These are phyloP conservation scores for Aspergillus sparsus DNA, from an alignment of 495 filamentous ascomycete genomes.

Conservation along the genomic window DNA sequence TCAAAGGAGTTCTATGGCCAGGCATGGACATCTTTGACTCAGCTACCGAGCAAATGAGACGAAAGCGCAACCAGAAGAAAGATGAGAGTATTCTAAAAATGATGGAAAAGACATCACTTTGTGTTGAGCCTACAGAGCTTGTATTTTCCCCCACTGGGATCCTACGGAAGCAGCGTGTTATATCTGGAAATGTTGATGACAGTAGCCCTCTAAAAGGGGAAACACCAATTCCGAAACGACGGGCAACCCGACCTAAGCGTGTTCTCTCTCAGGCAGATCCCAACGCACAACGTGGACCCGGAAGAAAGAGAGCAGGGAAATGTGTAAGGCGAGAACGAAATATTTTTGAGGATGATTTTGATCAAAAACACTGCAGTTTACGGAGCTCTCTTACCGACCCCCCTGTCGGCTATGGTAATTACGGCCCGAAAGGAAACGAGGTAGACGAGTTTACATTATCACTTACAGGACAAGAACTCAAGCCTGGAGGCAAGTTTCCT, in stretches of 20 bases:
- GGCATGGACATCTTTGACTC: constrained; percentile 91
- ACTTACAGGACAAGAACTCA: constrained; percentile 23
- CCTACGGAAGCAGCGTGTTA: constrained; percentile 56
- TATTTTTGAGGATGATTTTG: not conserved
- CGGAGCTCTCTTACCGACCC: constrained; percentile 10
- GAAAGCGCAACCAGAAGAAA: constrained; percentile 86
- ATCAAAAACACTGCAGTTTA: not conserved
- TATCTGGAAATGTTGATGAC: constrained; percentile 57
- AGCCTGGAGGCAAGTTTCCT: constrained; percentile 29
- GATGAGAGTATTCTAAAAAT: constrained; percentile 65
- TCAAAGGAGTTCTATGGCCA: constrained; percentile 79
- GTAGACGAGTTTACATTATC: constrained; percentile 37
- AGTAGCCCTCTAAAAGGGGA: constrained; percentile 52
- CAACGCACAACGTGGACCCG: constrained; percentile 34
- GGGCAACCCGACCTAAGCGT: constrained; percentile 31
- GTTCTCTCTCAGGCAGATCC: constrained; percentile 33
- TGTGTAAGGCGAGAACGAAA: constrained; percentile 10
- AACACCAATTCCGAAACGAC: constrained; percentile 45
- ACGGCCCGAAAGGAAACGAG: constrained; percentile 22
- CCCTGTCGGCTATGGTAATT: constrained; percentile 8
- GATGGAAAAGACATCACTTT: constrained; percentile 67
- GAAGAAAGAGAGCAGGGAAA: constrained; percentile 30
- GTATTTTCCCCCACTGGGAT: constrained; percentile 62
- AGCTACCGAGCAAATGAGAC: constrained; percentile 72
- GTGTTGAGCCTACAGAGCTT: constrained; percentile 69